Conservation (phyloP, 257 asterid species). For the Solanum chiquidenum region DNA sequence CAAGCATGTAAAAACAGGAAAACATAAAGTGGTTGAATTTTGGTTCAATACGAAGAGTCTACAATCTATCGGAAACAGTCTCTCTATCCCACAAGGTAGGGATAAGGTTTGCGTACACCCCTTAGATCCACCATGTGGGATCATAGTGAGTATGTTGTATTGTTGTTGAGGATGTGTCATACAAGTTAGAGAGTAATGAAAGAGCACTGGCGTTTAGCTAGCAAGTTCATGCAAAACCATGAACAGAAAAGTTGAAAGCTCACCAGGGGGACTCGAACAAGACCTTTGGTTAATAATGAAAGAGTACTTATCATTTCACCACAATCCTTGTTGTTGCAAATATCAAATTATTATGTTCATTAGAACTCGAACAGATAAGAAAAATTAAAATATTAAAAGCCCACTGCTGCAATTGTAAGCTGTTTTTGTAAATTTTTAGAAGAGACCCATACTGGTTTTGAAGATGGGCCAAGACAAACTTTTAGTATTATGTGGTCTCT, state of each 20-base stretch:
- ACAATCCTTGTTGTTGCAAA: no score
- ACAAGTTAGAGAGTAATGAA: neutral
- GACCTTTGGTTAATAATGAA: no score
- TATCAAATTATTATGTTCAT: no score
- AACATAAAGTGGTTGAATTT: neutral
- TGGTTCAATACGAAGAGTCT: neutral
- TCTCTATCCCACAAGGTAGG: neutral
- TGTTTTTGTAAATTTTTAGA: neutral
- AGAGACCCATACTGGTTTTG: neutral
- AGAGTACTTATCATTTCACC: no score
- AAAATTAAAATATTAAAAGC: no score
- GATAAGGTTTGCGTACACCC: neutral
- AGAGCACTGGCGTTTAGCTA: slow-evolving; percentile 50
- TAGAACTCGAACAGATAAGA: no score
- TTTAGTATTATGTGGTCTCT: neutral
- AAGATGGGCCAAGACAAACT: neutral
- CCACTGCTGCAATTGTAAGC: neutral
- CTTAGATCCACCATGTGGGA: neutral
- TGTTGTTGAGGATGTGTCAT: slow-evolving; percentile 28
- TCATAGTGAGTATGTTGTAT: neutral
- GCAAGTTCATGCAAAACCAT: neutral
- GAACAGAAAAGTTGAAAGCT: no score
- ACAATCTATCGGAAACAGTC: neutral
- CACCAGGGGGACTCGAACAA: no score
- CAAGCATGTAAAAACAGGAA: neutral